Percentiles rank a stretch among this genome's conserved stretches.
These are phyloP conservation scores for Phytophthora capsici DNA, from an alignment of 352 stramenopile genomes.

Conservation along the genomic window DNA sequence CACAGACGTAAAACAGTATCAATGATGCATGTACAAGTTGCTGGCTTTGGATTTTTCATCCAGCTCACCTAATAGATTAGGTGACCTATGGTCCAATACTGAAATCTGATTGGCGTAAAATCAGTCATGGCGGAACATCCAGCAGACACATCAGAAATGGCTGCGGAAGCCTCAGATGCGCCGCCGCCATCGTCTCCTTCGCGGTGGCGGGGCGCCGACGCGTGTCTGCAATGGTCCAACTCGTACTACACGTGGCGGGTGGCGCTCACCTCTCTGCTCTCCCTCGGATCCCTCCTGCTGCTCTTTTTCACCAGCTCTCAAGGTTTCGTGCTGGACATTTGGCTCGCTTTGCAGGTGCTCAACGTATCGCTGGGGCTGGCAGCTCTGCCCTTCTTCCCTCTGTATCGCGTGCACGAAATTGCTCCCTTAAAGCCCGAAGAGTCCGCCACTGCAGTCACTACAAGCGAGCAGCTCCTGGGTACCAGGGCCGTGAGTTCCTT, in stretches of 20 bases:
- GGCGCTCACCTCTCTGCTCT: slow-evolving; percentile 53
- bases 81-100: too few species aligned
- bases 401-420: slow-evolving; percentile 42
- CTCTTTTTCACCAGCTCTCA: slow-evolving; percentile 43
- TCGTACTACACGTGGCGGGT: slow-evolving; percentile 76
- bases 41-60: too few species aligned
- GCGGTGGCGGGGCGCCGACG: slow-evolving; percentile 47
- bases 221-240: slow-evolving; percentile 66
- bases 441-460: background rate
- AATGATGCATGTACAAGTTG: too few species aligned
- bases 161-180: background rate
- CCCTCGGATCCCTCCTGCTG: slow-evolving; percentile 49
- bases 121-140: background rate
- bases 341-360: slow-evolving; percentile 54
- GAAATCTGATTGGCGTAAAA: too few species aligned
- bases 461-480: slow-evolving; percentile 26
- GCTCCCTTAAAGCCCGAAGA: background rate
- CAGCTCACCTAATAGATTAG: too few species aligned
- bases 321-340: slow-evolving; percentile 50
- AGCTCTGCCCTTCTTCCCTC: slow-evolving; percentile 48
- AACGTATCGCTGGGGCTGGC: slow-evolving; percentile 68
- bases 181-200: slow-evolving; percentile 6
- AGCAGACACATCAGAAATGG: slow-evolving; percentile 18
- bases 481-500: slow-evolving; percentile 48
- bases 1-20: too few species aligned